Evolutionary conservation across 495 filamentous ascomycete species (phyloP).

Genomic region (Aspergillus hancockii): DNA sequence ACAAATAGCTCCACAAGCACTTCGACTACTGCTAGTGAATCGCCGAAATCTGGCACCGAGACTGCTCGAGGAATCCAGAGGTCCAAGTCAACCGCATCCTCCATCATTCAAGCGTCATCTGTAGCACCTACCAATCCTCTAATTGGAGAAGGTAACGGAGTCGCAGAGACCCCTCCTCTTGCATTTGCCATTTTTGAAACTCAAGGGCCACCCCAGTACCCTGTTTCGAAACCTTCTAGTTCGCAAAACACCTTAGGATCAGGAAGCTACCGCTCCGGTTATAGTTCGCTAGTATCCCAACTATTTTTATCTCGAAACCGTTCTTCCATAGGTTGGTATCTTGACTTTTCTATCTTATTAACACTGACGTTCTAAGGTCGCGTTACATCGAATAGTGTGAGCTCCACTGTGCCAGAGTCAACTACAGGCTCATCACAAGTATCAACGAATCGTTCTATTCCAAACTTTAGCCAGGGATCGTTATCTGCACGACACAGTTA

Average conservation of each 20-base stretch:
- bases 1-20: neutral
- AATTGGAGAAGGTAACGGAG: constrained; percentile 13
- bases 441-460: neutral
- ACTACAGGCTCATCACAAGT: neutral
- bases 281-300: neutral
- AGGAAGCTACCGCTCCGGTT: neutral
- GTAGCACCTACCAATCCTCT: neutral
- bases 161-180: constrained; percentile 30
- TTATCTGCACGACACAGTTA: neutral
- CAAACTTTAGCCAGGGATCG: constrained; percentile 3
- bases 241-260: constrained; percentile 8
- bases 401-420: constrained; percentile 6
- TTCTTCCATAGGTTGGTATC: neutral
- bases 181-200: neutral
- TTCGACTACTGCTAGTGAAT: neutral
- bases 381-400: neutral
- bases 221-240: neutral
- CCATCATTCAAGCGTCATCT: neutral
- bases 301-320: neutral
- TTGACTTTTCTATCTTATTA: neutral
- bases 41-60: constrained; percentile 1
- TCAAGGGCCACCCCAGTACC: neutral
- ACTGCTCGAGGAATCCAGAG: neutral
- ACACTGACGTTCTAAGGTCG: neutral
- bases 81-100: neutral